Evolutionary conservation across 1,284 basidiomycete genomes (phyloP), one percentile per base, ranked within the genome.

Genomic region (Marasmius sp.): DNA sequence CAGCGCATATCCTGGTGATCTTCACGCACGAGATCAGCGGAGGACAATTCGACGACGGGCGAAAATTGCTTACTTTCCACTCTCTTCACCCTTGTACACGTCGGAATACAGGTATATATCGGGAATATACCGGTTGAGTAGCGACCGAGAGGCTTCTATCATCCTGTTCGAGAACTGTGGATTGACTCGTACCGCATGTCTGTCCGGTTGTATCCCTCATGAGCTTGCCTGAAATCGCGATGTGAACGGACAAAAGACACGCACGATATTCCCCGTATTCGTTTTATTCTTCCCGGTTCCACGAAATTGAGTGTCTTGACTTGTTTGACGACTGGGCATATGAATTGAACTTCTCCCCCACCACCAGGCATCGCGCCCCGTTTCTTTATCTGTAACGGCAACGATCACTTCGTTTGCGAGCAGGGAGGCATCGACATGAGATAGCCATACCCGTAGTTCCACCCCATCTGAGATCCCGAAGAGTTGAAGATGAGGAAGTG

Each of bases 31-130:
- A 60, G 6, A 61, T 14, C 33, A 37, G 61, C n/a, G 5, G 20
- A 7, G 33, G 33, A 60, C n/a, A 20, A 6, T 6, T 11, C 27
- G 50, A 41, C 27, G 36, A 36, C 18, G 18, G 38, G 18, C 33
- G 41, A 34, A 56, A 22, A 6, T 18, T 16, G 79, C 92, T 65
- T 66, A 93, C 93, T 95, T 97, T 74, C 97, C 97, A 65, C 94
- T 94, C 65, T 99, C 97, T 27, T 95, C 93, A 9, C 96, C 96
- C 72, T 97, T 95, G 78, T 98, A 99, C 12, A 98, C 95, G 69
- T 99, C 97, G 1, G 97, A 97, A 73, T 98, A 97, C 34, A 99
- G 86, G 75, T 99, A 98, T 36, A 98, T 94, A 72, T 99, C 97
- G 33, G 97, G 97, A 64, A 99, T 97, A 75, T 94, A 98, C 4